Base-by-base conservation (phyloP, 306 rosid species). In the Sicyos baderoa region DNA sequence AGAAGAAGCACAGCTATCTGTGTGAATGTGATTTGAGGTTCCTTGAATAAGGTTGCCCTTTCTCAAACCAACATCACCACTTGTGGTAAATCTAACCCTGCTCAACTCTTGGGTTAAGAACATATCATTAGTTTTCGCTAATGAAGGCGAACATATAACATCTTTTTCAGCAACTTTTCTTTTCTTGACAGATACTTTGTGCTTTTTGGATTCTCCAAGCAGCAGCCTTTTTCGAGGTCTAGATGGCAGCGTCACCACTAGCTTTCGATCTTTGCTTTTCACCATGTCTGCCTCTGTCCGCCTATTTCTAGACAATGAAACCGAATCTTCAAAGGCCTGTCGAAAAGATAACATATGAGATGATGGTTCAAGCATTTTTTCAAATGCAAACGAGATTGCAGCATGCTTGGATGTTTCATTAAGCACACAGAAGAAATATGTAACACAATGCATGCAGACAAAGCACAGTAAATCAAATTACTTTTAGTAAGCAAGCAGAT, bases 1-100 rank as follows among this genome's bases (percentile, higher is more conserved):
- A 60, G 96, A 93, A 77, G 84, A 88, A 55, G 79, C 37, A 81
- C 68, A 84, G 71, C 80, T 84, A 79, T 82, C 84, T 76, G 74
- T 74, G 69, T 74, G 82, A 85, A 64, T 82, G 57, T 74, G 63
- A 74, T 77, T 87, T 12, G 74, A 72, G 71, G 79, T 76, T 84
- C 82, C 37, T 35, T 52, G 53, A 71, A 54, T 21, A 27, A 17
- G 53, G 47, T 54, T 47, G 21, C 37, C 35, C 51, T 71, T 51
- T 19, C 52, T 71, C 74, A 71, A 15, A 12, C 74, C 74, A 54
- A 19, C 63, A 53, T 19, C 52, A 54, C 4, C 35, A 2, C 35
- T 35, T 6, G 42, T 5, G 42, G 0, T 35, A 4, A 35, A 35
- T 35, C 42, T 35, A 35, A 35, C 42, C 42, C 42, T 35, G 42